Evolutionary conservation across 2,329 filamentous ascomycete genomes (phyloP), one percentile per base, ranked within the genome.

Genomic region (Pezicula neosporulosa): DNA sequence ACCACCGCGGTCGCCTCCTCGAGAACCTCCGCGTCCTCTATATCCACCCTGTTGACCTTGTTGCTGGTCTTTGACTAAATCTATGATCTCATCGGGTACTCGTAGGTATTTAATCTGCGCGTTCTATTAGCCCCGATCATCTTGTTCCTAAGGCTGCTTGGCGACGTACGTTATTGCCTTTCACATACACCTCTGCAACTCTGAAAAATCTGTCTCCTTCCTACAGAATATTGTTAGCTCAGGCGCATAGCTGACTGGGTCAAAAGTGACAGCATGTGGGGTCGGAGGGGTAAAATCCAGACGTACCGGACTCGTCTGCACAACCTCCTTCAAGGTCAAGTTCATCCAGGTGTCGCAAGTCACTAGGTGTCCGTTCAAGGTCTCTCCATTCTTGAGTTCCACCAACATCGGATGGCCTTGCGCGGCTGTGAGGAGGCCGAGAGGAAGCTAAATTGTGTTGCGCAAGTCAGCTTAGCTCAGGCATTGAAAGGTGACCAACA

Each of bases 281-380:
- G 13, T 28, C 15, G 42, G 21, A 13, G 24, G 15, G 19, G 19
- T 12, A 16, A 4, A 30, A 28, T 27, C 7, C n/a, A 33, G 30
- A 61, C 77, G 47, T 72, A 87, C 84, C 21, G 93, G 86, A 68
- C 88, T 96, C 16, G 94, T 97, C 73, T 97, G 93, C 35, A 97
- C 90, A 19, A 99, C 95, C 71, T 97, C 94, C 72, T 94, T 96
- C 60, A 99, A 75, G 2, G 93, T 97, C 62, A 99, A 77, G 75
- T 99, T 99, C 94, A 99, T 99, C 91, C 94, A 99, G 45, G 93
- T 99, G 71, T 99, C 94, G 83, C 93, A 99, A 71, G 87, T 90
- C 70, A 97, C 88, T 53, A 99, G 78, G 67, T 97, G 91, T 57
- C 94, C 94, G 74, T 97, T 99, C 55, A 99, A 82, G 0, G 94